Conservation (phyloP, 306 rosid genomes). For the Oxytropis ochrocephala region DNA sequence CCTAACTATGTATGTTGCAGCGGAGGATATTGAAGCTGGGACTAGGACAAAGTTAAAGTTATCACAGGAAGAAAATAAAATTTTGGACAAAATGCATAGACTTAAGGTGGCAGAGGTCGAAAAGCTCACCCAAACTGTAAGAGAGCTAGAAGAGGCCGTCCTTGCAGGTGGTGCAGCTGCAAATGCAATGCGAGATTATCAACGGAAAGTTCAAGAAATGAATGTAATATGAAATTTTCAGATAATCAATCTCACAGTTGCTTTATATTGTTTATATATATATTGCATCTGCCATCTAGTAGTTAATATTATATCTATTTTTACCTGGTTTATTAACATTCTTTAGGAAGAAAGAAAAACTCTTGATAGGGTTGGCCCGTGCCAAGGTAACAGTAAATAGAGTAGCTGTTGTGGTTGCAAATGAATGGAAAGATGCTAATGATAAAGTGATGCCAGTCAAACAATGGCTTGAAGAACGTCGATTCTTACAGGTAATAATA, state of each 20-base stretch:
- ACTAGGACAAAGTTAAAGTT: no score
- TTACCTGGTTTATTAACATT: conserved; percentile 1
- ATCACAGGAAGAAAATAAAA: conserved; percentile 84
- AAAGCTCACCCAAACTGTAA: conserved; percentile 90
- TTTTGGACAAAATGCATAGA: conserved; percentile 91
- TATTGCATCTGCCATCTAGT: background rate
- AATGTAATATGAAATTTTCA: conserved; percentile 31
- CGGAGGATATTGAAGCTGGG: no score
- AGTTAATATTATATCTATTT: background rate
- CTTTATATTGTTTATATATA: background rate
- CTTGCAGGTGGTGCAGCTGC: conserved; percentile 99
- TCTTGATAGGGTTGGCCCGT: conserved; percentile 89
- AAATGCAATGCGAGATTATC: conserved; percentile 98
- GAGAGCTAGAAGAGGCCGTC: conserved; percentile 94
- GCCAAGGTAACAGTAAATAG: conserved; percentile 80
- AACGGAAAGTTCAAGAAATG: conserved; percentile 95
- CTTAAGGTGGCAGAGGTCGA: conserved; percentile 97
- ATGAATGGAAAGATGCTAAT: conserved; percentile 87
- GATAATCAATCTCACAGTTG: background rate
- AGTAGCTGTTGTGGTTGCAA: conserved; percentile 87
- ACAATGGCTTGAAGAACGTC: conserved; percentile 91
- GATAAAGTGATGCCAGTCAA: conserved; percentile 94
- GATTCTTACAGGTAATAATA: conserved; percentile 54
- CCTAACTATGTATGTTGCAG: no score
- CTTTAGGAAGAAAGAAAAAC: conserved; percentile 69